These are phyloP conservation scores for Amanita inopinata DNA, from an alignment of 768 basidiomycete genomes.

Conservation along the genomic window DNA sequence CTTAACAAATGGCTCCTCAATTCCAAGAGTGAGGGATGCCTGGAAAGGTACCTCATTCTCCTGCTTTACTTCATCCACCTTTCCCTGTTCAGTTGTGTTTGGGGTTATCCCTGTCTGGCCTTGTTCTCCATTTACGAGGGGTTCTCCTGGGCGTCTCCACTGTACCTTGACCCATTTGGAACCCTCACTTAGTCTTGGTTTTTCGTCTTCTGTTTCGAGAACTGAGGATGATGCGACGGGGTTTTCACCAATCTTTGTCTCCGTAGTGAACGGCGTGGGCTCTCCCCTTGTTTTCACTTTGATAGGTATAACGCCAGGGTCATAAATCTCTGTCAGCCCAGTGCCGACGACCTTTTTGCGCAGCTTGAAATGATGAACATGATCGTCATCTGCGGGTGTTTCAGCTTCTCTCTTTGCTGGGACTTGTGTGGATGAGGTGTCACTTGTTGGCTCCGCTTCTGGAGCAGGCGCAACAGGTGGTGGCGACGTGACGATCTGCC, in stretches of 20 bases:
- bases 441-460: slow-evolving; percentile 9
- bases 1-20: slow-evolving; percentile 10
- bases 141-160: slow-evolving; percentile 21
- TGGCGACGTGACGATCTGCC: slow-evolving; percentile 50
- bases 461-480: slow-evolving; percentile 11
- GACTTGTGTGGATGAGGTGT: slow-evolving; percentile 14
- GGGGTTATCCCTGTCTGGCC: slow-evolving; percentile 4
- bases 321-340: slow-evolving; percentile 74
- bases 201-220: not conserved
- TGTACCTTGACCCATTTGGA: slow-evolving; percentile 27
- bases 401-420: slow-evolving; percentile 30
- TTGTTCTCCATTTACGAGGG: not conserved
- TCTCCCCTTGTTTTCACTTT: slow-evolving; percentile 54
- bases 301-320: slow-evolving; percentile 62
- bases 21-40: slow-evolving; percentile 5
- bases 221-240: slow-evolving; percentile 9
- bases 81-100: slow-evolving; percentile 1
- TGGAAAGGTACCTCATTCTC: slow-evolving; percentile 8
- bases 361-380: slow-evolving; percentile 55
- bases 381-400: slow-evolving; percentile 35
- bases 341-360: slow-evolving; percentile 48
- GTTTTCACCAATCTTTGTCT: slow-evolving; percentile 12
- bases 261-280: slow-evolving; percentile 9
- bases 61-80: slow-evolving; percentile 7
- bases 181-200: slow-evolving; percentile 11